Percentiles rank a stretch among this genome's conserved stretches.
Evolutionary conservation across 2,329 filamentous ascomycete species (phyloP).

Genomic region (Colletotrichum destructivum): DNA sequence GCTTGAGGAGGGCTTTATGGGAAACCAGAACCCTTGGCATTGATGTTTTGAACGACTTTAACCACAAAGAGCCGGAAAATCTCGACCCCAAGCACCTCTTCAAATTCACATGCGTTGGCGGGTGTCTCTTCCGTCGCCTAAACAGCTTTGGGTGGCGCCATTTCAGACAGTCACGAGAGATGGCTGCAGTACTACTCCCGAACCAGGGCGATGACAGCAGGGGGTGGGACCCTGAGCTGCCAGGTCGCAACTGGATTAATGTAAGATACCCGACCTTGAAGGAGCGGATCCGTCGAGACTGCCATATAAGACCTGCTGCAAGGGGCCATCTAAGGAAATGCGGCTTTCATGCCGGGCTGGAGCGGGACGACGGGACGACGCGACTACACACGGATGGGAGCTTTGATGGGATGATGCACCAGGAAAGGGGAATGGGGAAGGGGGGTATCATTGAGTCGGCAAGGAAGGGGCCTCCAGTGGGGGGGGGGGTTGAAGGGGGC

Average conservation of each 20-base stretch:
- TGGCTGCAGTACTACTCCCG: neutral
- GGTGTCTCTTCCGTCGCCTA: neutral
- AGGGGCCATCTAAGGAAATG: conserved; percentile 12
- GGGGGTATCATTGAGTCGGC: conserved; percentile 4
- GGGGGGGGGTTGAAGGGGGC: neutral
- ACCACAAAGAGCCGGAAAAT: neutral
- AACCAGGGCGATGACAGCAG: neutral
- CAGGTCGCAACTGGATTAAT: conserved; percentile 18
- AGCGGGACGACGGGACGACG: conserved; percentile 10
- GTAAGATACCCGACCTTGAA: conserved; percentile 37
- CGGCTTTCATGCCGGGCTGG: conserved; percentile 4
- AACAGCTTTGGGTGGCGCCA: neutral
- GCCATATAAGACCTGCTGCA: conserved; percentile 25
- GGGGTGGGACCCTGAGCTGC: conserved; percentile 1
- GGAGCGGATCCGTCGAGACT: conserved; percentile 14
- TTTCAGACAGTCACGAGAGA: neutral
- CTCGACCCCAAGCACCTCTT: neutral
- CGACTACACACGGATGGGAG: conserved; percentile 20
- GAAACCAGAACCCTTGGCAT: conserved; percentile 75
- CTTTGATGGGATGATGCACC: conserved; percentile 32
- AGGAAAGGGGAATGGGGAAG: conserved; percentile 16
- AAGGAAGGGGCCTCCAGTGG: neutral
- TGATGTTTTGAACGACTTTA: conserved; percentile 59
- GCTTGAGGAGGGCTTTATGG: conserved; percentile 92
- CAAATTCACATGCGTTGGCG: neutral